Evolutionary conservation across 176 grass and related monocot species (phyloP).

Genomic region (Cymbopogon citratus): DNA sequence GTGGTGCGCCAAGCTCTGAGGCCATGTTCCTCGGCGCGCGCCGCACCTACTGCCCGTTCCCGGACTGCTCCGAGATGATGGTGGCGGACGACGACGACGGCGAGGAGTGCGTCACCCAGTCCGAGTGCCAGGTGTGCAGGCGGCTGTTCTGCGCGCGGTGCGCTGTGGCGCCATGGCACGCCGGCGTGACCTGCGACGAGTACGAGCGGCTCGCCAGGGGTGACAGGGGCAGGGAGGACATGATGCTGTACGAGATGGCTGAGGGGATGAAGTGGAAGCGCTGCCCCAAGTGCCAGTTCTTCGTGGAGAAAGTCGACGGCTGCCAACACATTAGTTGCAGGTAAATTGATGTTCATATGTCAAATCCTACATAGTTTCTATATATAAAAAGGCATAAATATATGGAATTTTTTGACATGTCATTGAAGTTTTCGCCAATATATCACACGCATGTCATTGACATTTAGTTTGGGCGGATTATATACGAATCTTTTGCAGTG

Average conservation of each 20-base stretch:
- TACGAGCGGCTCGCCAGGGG: slow-evolving; percentile 3
- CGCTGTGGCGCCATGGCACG: slow-evolving; percentile 56
- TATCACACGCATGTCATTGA: not conserved
- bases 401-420: not conserved
- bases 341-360: not conserved
- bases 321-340: slow-evolving; percentile 66
- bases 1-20: slow-evolving; percentile 50
- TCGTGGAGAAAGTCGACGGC: slow-evolving; percentile 45
- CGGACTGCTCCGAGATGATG: slow-evolving; percentile 67
- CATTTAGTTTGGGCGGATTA: not conserved
- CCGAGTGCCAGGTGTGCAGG: slow-evolving; percentile 54
- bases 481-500: not conserved
- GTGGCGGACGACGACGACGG: slow-evolving; percentile 20
- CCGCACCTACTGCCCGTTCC: slow-evolving; percentile 59
- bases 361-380: no score
- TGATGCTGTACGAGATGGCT: slow-evolving; percentile 43
- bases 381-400: no score
- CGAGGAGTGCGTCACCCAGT: slow-evolving; percentile 9
- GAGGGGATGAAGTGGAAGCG: slow-evolving; percentile 41
- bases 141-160: slow-evolving; percentile 56
- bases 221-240: slow-evolving; percentile 29
- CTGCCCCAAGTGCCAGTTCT: slow-evolving; percentile 52
- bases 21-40: slow-evolving; percentile 31
- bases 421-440: not conserved
- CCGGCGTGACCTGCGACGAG: slow-evolving; percentile 39